A percentile compares a stretch with the other conserved stretches of the same genome.
Evolutionary conservation across 768 basidiomycete genomes (phyloP).

Genomic region (Xerocomellus dryophilus): DNA sequence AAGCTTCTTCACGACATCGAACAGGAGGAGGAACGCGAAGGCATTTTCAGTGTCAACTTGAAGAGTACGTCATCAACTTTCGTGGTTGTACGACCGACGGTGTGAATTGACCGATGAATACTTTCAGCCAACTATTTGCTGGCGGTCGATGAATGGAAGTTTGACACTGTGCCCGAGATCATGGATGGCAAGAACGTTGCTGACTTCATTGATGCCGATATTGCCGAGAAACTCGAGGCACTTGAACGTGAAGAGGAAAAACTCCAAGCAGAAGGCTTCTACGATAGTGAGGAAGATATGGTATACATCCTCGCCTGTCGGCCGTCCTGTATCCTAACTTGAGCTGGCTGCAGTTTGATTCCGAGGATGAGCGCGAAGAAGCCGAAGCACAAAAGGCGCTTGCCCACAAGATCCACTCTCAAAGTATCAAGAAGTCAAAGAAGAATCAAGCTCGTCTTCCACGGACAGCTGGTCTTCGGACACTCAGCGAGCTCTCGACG

Average conservation of each 20-base stretch:
- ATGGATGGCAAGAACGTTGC: constrained; percentile 98
- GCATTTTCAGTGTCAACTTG: constrained; percentile 87
- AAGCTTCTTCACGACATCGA: constrained; percentile 80
- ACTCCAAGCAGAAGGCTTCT: constrained; percentile 93
- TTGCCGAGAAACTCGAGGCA: constrained; percentile 93
- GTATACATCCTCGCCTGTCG: constrained; percentile 39
- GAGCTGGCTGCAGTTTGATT: constrained; percentile 38
- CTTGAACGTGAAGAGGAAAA: constrained; percentile 95
- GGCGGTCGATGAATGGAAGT: constrained; percentile 89
- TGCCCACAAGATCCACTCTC: constrained; percentile 65
- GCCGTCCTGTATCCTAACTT: neutral
- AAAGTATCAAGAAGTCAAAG: constrained; percentile 78
- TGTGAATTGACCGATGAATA: constrained; percentile 1
- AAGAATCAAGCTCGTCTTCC: constrained; percentile 82
- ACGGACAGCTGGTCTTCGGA: constrained; percentile 65
- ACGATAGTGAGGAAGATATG: constrained; percentile 85
- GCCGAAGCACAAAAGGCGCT: constrained; percentile 57
- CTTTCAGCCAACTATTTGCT: constrained; percentile 84
- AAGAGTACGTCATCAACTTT: constrained; percentile 54
- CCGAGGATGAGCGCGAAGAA: constrained; percentile 81
- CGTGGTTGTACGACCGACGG: neutral
- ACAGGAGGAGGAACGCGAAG: constrained; percentile 81
- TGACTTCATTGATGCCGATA: constrained; percentile 98
- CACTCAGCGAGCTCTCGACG: constrained; percentile 70
- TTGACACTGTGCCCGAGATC: constrained; percentile 97